These are phyloP conservation scores for Conidiobolus incongruus DNA, from an alignment of 371 early-diverging fungal species.

Conservation along the genomic window DNA sequence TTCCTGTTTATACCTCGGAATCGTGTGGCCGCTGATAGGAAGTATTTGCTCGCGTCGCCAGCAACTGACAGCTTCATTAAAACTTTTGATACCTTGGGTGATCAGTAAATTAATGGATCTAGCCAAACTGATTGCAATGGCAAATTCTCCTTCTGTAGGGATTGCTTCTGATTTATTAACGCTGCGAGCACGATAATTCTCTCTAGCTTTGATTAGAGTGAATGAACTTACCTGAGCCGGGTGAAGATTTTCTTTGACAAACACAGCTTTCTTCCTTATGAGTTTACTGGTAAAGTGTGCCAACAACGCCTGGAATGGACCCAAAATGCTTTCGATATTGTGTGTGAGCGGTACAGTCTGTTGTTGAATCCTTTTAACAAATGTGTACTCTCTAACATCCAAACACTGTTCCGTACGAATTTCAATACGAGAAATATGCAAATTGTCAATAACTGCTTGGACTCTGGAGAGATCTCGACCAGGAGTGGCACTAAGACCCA, in stretches of 20 bases:
- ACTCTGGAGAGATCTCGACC: constrained; percentile 51
- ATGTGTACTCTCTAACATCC: constrained; percentile 54
- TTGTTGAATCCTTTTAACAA: constrained; percentile 34
- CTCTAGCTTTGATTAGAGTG: constrained; percentile 17
- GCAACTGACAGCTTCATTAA: neutral
- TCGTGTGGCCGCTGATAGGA: too few relatives aligned
- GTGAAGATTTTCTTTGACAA: constrained; percentile 15
- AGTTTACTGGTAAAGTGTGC: constrained; percentile 20
- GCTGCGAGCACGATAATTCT: constrained; percentile 11
- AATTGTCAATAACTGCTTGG: constrained; percentile 46
- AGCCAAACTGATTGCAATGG: neutral
- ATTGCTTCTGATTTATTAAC: constrained; percentile 8
- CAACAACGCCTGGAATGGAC: constrained; percentile 13
- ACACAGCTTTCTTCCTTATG: constrained; percentile 14
- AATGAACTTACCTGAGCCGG: constrained; percentile 19
- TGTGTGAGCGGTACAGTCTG: constrained; percentile 34
- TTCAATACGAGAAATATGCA: constrained; percentile 56
- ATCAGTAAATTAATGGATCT: neutral
- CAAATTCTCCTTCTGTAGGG: neutral
- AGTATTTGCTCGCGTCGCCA: neutral
- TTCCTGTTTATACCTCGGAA: neutral
- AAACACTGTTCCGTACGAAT: constrained; percentile 75
- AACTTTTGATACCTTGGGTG: neutral
- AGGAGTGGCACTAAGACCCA: constrained; percentile 85
- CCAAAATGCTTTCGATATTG: constrained; percentile 21